These are phyloP conservation scores for Aspergillus sp. DNA, from an alignment of 2,329 filamentous ascomycete species.

Conservation along the genomic window DNA sequence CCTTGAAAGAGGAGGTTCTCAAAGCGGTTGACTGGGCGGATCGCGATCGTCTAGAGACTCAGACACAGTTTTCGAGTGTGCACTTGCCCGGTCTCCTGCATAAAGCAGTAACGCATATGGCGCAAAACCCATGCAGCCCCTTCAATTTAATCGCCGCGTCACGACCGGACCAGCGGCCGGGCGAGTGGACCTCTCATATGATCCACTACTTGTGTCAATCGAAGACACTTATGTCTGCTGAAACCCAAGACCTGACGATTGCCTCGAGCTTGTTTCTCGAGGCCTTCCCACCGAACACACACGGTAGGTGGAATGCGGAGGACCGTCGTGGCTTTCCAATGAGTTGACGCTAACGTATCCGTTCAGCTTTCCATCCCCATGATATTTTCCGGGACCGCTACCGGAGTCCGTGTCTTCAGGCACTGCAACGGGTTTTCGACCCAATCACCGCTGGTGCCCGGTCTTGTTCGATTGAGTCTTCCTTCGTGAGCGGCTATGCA, in stretches of 20 bases:
- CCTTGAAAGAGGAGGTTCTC: constrained; percentile 5
- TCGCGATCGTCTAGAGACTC: constrained; percentile 4
- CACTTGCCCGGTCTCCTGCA: constrained; percentile 3
- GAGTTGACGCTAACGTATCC: neutral
- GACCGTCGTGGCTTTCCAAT: neutral
- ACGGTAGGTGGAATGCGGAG: constrained; percentile 1
- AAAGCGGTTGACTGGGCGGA: constrained; percentile 4
- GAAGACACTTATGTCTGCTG: neutral
- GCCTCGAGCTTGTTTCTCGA: constrained; percentile 2
- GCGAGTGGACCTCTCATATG: neutral
- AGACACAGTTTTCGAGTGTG: constrained; percentile 1
- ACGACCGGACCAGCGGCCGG: neutral
- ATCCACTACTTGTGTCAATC: neutral
- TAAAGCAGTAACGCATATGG: constrained; percentile 1
- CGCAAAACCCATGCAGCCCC: neutral
- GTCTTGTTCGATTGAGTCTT: constrained; percentile 1
- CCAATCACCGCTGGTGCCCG: neutral
- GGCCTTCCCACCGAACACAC: constrained; percentile 1
- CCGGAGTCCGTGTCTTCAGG: neutral
- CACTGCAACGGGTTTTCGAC: neutral
- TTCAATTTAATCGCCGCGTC: constrained; percentile 2
- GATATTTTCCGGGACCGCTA: constrained; percentile 4
- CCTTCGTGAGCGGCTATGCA: neutral
- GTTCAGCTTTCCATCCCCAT: constrained; percentile 2
- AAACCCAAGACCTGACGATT: constrained; percentile 1